Conservation (phyloP, 1,139 yeast genomes). For the Magnusiomyces magnusii region DNA sequence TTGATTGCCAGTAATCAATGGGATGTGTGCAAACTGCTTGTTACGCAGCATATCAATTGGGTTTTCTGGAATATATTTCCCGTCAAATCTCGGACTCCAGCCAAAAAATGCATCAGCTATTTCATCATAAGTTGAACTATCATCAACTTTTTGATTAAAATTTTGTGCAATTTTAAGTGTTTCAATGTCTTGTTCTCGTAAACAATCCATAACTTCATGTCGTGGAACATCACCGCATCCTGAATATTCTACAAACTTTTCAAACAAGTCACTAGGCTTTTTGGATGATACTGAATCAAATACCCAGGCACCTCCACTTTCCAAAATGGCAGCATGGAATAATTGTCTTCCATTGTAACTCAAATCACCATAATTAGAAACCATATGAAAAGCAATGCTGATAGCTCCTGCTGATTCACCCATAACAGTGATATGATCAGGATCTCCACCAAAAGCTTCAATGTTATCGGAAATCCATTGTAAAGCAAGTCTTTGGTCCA, state of each 20-base stretch:
- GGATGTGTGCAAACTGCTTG: slow-evolving; percentile 17
- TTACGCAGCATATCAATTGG: slow-evolving; percentile 11
- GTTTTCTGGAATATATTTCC: slow-evolving; percentile 15
- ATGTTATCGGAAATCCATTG: slow-evolving; percentile 31
- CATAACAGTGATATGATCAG: slow-evolving; percentile 26
- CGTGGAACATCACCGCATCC: slow-evolving; percentile 14
- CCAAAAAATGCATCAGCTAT: slow-evolving; percentile 11
- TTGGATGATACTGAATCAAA: slow-evolving; percentile 8
- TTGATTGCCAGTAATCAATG: slow-evolving; percentile 18
- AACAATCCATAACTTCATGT: slow-evolving; percentile 14
- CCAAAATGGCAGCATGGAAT: slow-evolving; percentile 27
- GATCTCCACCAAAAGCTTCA: slow-evolving; percentile 31
- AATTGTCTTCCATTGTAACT: slow-evolving; percentile 16
- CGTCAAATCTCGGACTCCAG: slow-evolving; percentile 21
- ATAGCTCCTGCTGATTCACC: slow-evolving; percentile 34
- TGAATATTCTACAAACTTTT: slow-evolving; percentile 11
- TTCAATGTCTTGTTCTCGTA: slow-evolving; percentile 12
- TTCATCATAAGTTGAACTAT: slow-evolving; percentile 8
- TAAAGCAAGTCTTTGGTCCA: slow-evolving; percentile 29
- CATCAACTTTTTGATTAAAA: slow-evolving; percentile 1
- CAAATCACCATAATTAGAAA: slow-evolving; percentile 17
- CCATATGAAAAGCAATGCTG: slow-evolving; percentile 26
- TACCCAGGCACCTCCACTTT: slow-evolving; percentile 19
- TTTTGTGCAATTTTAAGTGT: slow-evolving; percentile 17
- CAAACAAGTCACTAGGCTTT: slow-evolving; percentile 9